Percentiles rank a stretch among this genome's conserved stretches.
Conservation (phyloP, 1,284 basidiomycete species). For the Cryptococcus depauperatus region DNA sequence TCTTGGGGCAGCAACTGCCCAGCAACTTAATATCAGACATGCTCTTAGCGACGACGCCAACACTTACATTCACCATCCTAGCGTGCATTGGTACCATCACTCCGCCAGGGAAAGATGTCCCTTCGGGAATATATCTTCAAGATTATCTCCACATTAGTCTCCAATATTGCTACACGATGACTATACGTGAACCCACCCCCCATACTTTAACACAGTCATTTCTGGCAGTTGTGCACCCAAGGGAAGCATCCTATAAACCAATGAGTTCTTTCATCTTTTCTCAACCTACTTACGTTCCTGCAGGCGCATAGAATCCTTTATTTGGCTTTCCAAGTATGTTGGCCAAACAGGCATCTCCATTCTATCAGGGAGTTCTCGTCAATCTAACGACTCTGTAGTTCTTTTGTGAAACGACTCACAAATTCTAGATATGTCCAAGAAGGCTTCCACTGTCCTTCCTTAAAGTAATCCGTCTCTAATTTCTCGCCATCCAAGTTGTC, state of each 20-base stretch:
- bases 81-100: constrained; percentile 33
- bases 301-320: constrained; percentile 31
- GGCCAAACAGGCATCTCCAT: constrained; percentile 28
- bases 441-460: constrained; percentile 27
- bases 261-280: too few relatives aligned
- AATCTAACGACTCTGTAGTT: too few relatives aligned
- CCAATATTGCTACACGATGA: too few relatives aligned
- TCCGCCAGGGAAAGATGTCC: constrained; percentile 33
- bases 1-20: neutral
- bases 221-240: constrained; percentile 27
- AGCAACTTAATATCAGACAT: too few relatives aligned
- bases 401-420: constrained; percentile 14
- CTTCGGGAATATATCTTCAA: constrained; percentile 34
- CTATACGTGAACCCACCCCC: constrained; percentile 22
- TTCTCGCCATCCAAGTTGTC: constrained; percentile 15
- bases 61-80: constrained; percentile 29
- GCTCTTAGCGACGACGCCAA: too few relatives aligned
- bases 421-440: constrained; percentile 29
- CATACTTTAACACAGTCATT: constrained; percentile 33
- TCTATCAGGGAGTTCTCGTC: too few relatives aligned
- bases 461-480: constrained; percentile 17
- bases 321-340: constrained; percentile 17
- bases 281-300: too few relatives aligned
- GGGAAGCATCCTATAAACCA: constrained; percentile 30
- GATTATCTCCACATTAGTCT: too few relatives aligned